Base-by-base conservation (phyloP, 805 yeast genomes). In the Monosporozyma siamensis region DNA sequence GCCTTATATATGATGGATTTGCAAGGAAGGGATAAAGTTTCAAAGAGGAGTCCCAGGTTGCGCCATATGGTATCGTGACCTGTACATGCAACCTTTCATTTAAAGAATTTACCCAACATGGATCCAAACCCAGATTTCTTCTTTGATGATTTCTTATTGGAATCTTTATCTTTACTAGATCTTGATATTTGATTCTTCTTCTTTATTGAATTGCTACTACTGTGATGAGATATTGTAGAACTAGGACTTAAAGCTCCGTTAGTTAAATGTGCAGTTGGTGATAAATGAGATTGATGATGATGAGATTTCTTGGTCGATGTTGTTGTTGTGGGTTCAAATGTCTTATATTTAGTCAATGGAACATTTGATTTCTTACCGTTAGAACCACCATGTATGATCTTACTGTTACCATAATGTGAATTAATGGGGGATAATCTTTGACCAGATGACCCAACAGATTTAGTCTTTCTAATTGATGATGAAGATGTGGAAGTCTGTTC, bases 51-150 rank as follows among this genome's bases (percentile, higher is more conserved):
- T 23, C 25, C 25, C 25, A 6, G 9, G 8, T 20, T 11, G 30
- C 39, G 39, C 39, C 39, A 30, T 25, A 15, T 24, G 35, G 35
- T 32, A 32, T 32, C 35, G 35, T 32, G 35, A 32, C 10, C 9
- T 4, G 9, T 17, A 30, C 12, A n/a, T 15, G 34, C 4, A 8
- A 21, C 14, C 17, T 12, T 21, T 36, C 23, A 35, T 12, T 38
- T 41, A 41, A 53, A 53, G 10, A 53, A 46, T 38, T 50, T 53
- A 31, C 42, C 46, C 30, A 53, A 50, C 47, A 52, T 50, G 8
- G 58, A 48, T 12, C 56, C 51, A 31, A 53, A 35, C 3, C 47
- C 51, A 23, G 38, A 31, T 40, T 44, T 44, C 39, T 48, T 48
- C 44, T 44, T 44, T 25, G n/a, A n/a, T n/a, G n/a, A n/a, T n/a